Evolutionary conservation across 305 asterid genomes (phyloP).

Genomic region (Fraxinus latifolia): DNA sequence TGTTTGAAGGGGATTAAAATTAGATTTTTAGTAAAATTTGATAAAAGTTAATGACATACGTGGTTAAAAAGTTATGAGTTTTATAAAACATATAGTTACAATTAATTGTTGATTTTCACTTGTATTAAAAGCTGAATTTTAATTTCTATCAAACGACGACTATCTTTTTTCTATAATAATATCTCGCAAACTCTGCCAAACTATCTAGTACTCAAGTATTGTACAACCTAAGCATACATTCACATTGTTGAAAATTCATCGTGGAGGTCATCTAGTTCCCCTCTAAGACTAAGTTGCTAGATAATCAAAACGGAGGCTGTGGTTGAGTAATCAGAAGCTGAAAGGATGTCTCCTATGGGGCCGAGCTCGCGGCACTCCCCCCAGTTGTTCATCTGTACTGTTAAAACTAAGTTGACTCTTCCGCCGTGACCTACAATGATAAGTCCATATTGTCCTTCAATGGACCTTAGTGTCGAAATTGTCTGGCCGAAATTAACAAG

Average conservation of each 20-base stretch:
- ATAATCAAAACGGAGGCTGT: slow-evolving; percentile 77
- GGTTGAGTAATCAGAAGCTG: slow-evolving; percentile 72
- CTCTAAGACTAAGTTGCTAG: slow-evolving; percentile 76
- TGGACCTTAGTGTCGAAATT: slow-evolving; percentile 63
- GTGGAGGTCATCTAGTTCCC: slow-evolving; percentile 85
- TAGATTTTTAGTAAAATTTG: too few relatives aligned
- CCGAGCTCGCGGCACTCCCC: slow-evolving; percentile 96
- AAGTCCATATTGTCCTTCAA: slow-evolving; percentile 79
- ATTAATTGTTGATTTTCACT: too few relatives aligned
- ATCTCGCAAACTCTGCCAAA: not conserved
- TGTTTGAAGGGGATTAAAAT: too few relatives aligned
- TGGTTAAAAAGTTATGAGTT: too few relatives aligned
- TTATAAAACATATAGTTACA: too few relatives aligned
- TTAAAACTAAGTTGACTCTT: slow-evolving; percentile 68
- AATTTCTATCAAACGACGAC: too few relatives aligned
- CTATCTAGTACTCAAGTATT: not conserved
- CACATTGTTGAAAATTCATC: slow-evolving; percentile 56
- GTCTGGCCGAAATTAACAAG: slow-evolving; percentile 85
- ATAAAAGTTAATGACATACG: too few relatives aligned
- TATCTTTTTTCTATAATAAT: too few relatives aligned
- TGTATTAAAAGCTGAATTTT: too few relatives aligned
- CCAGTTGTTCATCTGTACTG: slow-evolving; percentile 94
- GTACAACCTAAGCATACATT: not conserved
- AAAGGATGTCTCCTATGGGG: slow-evolving; percentile 80
- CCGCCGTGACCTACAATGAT: slow-evolving; percentile 85